Conservation (phyloP, 495 filamentous ascomycete genomes). For the Hypoxylon cercidicola region DNA sequence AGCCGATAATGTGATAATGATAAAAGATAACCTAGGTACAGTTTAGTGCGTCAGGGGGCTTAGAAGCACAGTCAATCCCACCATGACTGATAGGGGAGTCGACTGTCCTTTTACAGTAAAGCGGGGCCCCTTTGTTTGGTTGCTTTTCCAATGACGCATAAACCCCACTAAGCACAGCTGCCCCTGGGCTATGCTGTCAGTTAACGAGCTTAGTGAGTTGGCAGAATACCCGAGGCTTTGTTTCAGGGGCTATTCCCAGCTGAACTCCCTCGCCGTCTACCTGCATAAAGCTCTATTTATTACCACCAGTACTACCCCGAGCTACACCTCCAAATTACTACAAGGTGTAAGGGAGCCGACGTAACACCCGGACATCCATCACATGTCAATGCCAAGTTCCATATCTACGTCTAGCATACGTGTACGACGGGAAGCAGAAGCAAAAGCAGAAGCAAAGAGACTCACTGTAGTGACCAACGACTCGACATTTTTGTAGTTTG, state of each 20-base stretch:
- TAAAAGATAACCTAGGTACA: too few species aligned
- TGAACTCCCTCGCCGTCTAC: conserved; percentile 5
- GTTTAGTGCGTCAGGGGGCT: too few species aligned
- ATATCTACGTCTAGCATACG: not conserved
- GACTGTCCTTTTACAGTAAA: too few species aligned
- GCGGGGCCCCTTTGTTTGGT: not conserved
- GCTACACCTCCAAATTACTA: conserved; percentile 2
- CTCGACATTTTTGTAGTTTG: conserved; percentile 9
- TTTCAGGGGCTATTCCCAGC: conserved; percentile 26
- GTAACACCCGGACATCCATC: conserved; percentile 10
- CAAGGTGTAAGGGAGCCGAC: not conserved
- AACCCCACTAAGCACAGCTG: conserved; percentile 18
- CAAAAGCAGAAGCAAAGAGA: too few species aligned
- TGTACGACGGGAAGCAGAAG: conserved; percentile 1
- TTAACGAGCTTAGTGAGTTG: too few species aligned
- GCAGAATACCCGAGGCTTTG: conserved; percentile 1
- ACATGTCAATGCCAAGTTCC: conserved; percentile 32
- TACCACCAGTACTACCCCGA: too few species aligned
- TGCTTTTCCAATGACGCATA: conserved; percentile 31
- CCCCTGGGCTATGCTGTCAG: conserved; percentile 14
- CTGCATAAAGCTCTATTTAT: not conserved
- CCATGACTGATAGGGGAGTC: too few species aligned
- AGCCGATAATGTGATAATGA: too few species aligned
- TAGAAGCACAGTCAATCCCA: too few species aligned
- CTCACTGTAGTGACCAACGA: not conserved